Conservation (phyloP, 2,329 filamentous ascomycete genomes). For the Fusarium annulatum region DNA sequence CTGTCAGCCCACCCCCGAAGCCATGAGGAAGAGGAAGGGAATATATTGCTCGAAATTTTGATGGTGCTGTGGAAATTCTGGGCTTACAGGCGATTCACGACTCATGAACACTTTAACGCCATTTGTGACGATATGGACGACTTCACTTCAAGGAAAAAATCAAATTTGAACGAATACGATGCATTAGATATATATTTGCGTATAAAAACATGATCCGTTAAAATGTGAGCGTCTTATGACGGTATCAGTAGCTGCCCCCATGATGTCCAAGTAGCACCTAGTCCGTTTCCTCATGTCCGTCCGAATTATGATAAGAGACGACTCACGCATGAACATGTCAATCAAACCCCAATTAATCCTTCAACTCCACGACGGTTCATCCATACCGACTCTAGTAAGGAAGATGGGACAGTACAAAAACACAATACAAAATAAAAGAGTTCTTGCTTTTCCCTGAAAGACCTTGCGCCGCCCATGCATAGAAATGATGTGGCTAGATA, state of each 20-base stretch:
- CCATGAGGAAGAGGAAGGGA: constrained; percentile 5
- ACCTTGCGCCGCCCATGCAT: constrained; percentile 15
- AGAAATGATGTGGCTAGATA: constrained; percentile 28
- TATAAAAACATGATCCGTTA: constrained; percentile 8
- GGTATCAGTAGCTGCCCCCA: neutral
- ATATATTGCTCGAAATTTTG: neutral
- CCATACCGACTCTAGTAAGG: constrained; percentile 16
- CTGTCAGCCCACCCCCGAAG: constrained; percentile 48
- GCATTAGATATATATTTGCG: constrained; percentile 15
- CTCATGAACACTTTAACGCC: constrained; percentile 25
- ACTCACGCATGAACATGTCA: constrained; percentile 10
- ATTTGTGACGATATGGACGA: constrained; percentile 26
- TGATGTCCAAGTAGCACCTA: neutral
- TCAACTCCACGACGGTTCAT: constrained; percentile 37
- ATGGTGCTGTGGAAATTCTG: neutral
- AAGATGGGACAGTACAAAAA: constrained; percentile 13
- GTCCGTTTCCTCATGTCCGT: neutral
- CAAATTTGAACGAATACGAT: constrained; percentile 9
- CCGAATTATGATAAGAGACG: neutral
- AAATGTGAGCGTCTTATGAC: constrained; percentile 11
- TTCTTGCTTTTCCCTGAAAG: constrained; percentile 18
- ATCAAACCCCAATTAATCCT: constrained; percentile 4
- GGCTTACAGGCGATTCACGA: constrained; percentile 20
- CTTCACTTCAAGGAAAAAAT: constrained; percentile 15
- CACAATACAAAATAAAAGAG: constrained; percentile 23